Conservation (phyloP, 257 asterid genomes). For the Mentha longifolia region DNA sequence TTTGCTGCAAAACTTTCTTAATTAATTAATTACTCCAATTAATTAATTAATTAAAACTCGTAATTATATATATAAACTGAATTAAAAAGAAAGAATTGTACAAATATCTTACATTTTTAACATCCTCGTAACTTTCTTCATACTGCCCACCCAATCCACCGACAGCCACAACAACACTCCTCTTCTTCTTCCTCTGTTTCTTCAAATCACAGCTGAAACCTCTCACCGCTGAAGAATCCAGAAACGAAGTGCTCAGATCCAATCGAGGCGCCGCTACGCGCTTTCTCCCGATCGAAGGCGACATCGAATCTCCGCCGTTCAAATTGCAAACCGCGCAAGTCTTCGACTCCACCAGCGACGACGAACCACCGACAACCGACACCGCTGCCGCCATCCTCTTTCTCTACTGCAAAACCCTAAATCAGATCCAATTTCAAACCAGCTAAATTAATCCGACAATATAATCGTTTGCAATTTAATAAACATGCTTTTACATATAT, state of each 20-base stretch:
- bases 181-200: slow-evolving; percentile 1
- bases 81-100: not conserved
- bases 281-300: slow-evolving; percentile 40
- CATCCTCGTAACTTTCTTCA: slow-evolving; percentile 22
- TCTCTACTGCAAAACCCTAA: not conserved
- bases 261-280: slow-evolving; percentile 33
- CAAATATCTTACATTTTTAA: not conserved
- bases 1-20: slow-evolving; percentile 53
- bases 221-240: slow-evolving; percentile 45
- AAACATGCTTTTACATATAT: too few relatives aligned
- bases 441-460: too few relatives aligned
- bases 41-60: too few relatives aligned
- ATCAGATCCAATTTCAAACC: too few relatives aligned
- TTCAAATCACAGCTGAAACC: slow-evolving; percentile 36
- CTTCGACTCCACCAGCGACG: slow-evolving; percentile 57
- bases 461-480: too few relatives aligned
- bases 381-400: slow-evolving; percentile 62
- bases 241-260: slow-evolving; percentile 58
- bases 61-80: too few relatives aligned
- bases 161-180: not conserved
- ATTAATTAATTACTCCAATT: too few relatives aligned
- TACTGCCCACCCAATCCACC: slow-evolving; percentile 27
- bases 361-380: slow-evolving; percentile 51
- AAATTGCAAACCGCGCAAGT: slow-evolving; percentile 46
- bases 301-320: slow-evolving; percentile 44